phyloP scores from a whole-genome alignment of 2,329 filamentous ascomycete species.

The Fusarium torulosum region DNA sequence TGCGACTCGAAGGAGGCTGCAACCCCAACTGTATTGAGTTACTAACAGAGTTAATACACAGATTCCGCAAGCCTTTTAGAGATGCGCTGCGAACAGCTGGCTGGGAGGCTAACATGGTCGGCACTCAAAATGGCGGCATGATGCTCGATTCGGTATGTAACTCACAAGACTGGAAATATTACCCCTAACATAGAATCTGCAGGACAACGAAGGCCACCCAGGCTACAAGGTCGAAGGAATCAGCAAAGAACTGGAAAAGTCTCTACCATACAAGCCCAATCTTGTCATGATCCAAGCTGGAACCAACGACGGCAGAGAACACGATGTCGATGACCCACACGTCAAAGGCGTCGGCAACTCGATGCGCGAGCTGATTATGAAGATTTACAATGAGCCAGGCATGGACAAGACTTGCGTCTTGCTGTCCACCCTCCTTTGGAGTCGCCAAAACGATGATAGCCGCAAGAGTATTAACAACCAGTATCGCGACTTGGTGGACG shows the following conservation, averaged over 20 bases:
- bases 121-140: slow-evolving; percentile 4
- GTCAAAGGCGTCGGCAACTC: slow-evolving; percentile 14
- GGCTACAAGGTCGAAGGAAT: slow-evolving; percentile 5
- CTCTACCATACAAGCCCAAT: slow-evolving; percentile 29
- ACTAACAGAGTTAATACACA: background rate
- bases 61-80: slow-evolving; percentile 41
- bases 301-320: slow-evolving; percentile 39
- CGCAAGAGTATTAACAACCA: slow-evolving; percentile 8
- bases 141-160: slow-evolving; percentile 41
- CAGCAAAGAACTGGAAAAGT: background rate
- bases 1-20: too few species aligned
- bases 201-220: background rate
- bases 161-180: too few species aligned
- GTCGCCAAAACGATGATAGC: background rate
- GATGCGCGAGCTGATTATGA: slow-evolving; percentile 34
- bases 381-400: slow-evolving; percentile 1
- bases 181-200: background rate
- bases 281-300: slow-evolving; percentile 44
- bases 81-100: slow-evolving; percentile 34
- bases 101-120: slow-evolving; percentile 3
- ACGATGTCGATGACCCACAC: slow-evolving; percentile 1
- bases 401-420: slow-evolving; percentile 9
- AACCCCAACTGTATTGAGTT: too few species aligned
- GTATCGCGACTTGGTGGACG: slow-evolving; percentile 2
- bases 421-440: slow-evolving; percentile 12